These are phyloP conservation scores for Saturnispora quitensis DNA, from an alignment of 805 yeast genomes.

Conservation along the genomic window DNA sequence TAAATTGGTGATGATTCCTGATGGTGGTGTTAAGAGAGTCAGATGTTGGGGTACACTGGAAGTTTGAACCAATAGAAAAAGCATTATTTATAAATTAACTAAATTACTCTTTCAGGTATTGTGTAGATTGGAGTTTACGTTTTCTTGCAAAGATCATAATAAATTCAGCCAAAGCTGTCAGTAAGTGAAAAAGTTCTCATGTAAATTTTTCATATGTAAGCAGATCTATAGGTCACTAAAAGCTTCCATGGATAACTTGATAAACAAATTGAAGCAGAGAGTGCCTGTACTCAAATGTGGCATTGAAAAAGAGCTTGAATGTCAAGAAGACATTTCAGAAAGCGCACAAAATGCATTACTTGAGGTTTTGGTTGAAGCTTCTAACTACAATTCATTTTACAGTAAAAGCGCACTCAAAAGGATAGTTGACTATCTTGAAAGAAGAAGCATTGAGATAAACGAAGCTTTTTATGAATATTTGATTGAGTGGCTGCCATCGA, in stretches of 20 bases:
- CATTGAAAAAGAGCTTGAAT: not conserved
- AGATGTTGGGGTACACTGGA: conserved; percentile 60
- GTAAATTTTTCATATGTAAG: not conserved
- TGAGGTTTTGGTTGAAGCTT: conserved; percentile 16
- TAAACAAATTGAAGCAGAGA: conserved; percentile 23
- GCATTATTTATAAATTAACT: not conserved
- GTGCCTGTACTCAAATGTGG: conserved; percentile 16
- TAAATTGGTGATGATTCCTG: conserved; percentile 79
- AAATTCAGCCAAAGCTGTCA: not conserved
- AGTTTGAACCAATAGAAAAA: not conserved
- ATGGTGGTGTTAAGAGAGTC: conserved; percentile 91
- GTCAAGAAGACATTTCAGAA: conserved; percentile 4
- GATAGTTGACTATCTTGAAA: conserved; percentile 29
- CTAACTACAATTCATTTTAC: conserved; percentile 41
- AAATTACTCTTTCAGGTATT: not conserved
- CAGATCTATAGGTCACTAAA: not conserved
- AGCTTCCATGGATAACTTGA: conserved; percentile 17
- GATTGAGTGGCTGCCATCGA: conserved; percentile 29
- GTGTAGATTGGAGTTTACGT: not conserved
- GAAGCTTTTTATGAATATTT: conserved; percentile 37
- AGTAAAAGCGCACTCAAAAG: conserved; percentile 36
- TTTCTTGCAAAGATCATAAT: not conserved
- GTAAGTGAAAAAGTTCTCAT: not conserved
- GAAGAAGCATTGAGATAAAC: conserved; percentile 22
- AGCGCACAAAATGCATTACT: conserved; percentile 20